Evolutionary conservation across 2,329 filamentous ascomycete species (phyloP).

Genomic region (Whalleya microplaca): DNA sequence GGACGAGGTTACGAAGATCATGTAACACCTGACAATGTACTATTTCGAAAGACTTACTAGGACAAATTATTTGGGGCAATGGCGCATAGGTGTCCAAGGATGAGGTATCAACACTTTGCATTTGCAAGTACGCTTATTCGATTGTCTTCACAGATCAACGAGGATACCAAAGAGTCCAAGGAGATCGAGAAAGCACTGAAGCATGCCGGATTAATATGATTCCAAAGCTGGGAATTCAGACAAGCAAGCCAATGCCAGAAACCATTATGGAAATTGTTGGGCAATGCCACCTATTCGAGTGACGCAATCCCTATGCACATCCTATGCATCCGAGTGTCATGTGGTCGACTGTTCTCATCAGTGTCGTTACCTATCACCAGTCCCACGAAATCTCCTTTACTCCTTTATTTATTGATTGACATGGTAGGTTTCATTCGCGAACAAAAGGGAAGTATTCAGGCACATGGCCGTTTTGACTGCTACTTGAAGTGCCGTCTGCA

Average conservation of each 20-base stretch:
- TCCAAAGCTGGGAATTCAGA: slow-evolving; percentile 6
- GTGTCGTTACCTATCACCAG: not conserved
- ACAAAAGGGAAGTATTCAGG: slow-evolving; percentile 9
- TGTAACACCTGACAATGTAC: slow-evolving; percentile 58
- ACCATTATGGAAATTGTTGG: slow-evolving; percentile 12
- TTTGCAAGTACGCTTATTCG: slow-evolving; percentile 36
- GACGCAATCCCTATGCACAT: slow-evolving; percentile 10
- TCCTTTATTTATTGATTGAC: not conserved
- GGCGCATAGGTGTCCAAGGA: slow-evolving; percentile 25
- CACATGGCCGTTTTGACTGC: slow-evolving; percentile 8
- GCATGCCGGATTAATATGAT: slow-evolving; percentile 46
- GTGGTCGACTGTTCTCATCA: slow-evolving; percentile 1
- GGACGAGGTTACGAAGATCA: slow-evolving; percentile 88
- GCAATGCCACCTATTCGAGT: slow-evolving; percentile 16
- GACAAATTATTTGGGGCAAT: slow-evolving; percentile 15
- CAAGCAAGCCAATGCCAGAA: not conserved
- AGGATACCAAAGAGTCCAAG: slow-evolving; percentile 41
- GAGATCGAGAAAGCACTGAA: slow-evolving; percentile 43
- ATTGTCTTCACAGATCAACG: slow-evolving; percentile 34
- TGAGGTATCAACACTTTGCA: slow-evolving; percentile 28
- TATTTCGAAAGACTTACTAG: slow-evolving; percentile 23
- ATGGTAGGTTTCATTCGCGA: slow-evolving; percentile 2
- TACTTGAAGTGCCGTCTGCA: slow-evolving; percentile 37
- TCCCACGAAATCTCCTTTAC: slow-evolving; percentile 1
- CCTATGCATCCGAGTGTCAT: slow-evolving; percentile 1